Conservation (phyloP, 2,329 filamentous ascomycete genomes). For the Fusarium newnesense region DNA sequence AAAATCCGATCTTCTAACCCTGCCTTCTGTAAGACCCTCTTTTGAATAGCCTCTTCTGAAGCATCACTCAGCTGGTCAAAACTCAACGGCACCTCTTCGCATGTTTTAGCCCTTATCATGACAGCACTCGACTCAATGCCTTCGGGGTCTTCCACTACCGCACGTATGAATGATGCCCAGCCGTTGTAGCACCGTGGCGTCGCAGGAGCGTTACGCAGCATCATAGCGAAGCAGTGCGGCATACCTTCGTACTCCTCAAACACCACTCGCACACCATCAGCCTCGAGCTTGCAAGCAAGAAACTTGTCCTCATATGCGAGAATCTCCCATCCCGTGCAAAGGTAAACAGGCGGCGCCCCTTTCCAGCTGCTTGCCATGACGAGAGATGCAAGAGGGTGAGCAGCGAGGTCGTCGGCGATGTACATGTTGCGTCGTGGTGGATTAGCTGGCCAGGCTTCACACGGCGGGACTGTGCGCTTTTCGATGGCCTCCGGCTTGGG, state of each 20-base stretch:
- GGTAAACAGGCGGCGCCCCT: slow-evolving; percentile 72
- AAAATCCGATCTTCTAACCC: slow-evolving; percentile 19
- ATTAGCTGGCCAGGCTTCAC: slow-evolving; percentile 66
- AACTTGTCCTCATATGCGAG: slow-evolving; percentile 74
- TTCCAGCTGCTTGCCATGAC: slow-evolving; percentile 69
- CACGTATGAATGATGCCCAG: slow-evolving; percentile 66
- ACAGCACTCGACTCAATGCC: slow-evolving; percentile 54
- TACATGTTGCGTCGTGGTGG: slow-evolving; percentile 67
- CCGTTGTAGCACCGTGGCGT: slow-evolving; percentile 63
- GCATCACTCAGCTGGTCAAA: slow-evolving; percentile 56
- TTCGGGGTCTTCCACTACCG: slow-evolving; percentile 50
- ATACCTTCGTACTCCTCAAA: slow-evolving; percentile 83
- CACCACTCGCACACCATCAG: slow-evolving; percentile 68
- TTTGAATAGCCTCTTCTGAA: slow-evolving; percentile 55
- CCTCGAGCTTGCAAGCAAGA: slow-evolving; percentile 65
- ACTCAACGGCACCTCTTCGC: slow-evolving; percentile 59
- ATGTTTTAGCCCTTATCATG: slow-evolving; percentile 60
- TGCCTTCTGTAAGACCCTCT: slow-evolving; percentile 49
- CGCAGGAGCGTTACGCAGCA: slow-evolving; percentile 60
- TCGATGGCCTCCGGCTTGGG: slow-evolving; percentile 58
- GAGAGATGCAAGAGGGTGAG: slow-evolving; percentile 76
- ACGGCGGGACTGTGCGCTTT: slow-evolving; percentile 51
- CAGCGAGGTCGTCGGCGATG: slow-evolving; percentile 61
- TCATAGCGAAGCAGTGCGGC: slow-evolving; percentile 77
- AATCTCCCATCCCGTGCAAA: slow-evolving; percentile 77